Base-by-base conservation (phyloP, 345 rosid genomes). In the Populus pruinosa region DNA sequence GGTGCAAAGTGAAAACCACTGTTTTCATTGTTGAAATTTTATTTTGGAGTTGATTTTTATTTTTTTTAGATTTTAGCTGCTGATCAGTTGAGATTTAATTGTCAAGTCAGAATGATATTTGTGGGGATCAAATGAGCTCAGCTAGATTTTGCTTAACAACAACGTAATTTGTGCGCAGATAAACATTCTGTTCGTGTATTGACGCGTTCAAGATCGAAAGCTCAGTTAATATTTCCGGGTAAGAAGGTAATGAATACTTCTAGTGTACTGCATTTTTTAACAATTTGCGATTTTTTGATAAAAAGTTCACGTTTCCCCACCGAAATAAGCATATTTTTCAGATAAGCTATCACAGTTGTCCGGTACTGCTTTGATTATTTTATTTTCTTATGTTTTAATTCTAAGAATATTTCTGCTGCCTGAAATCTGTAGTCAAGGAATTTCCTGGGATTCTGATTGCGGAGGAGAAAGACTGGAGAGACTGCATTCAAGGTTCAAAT, bases 161-260 rank as follows among this genome's bases (percentile, higher is more conserved):
- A 47, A 12, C 70, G 35, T 43, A 5, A 16, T 68, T 77, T 73
- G 39, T 70, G 9, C 75, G 87, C 95, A 93, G 99, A 91, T 70
- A 89, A 86, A 70, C 96, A 91, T 79, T 76, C 76, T 33, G 79
- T 91, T 73, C 89, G 87, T 65, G 92, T 95, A 83, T 88, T 95
- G 83, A 93, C 98, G 44, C 99, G 98, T 76, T 90, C 98, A 38
- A 89, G 82, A 84, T 89, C 98, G 53, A 90, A 88, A 87, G 98
- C 98, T 56, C 85, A 89, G 88, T 78, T 83, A 85, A 86, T 90
- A 83, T 95, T 95, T 93, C 97, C 99, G 62, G 98, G 97, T 95
- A 94, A 93, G 98, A 90, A 94, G 98, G 98, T 91, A 93, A 91
- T 82, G 83, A 49, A 25, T 79, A 61, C 68, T 75, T 74, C 77